phyloP scores from a whole-genome alignment of 1,284 basidiomycete species.

The Anthracocystis walkeri region DNA sequence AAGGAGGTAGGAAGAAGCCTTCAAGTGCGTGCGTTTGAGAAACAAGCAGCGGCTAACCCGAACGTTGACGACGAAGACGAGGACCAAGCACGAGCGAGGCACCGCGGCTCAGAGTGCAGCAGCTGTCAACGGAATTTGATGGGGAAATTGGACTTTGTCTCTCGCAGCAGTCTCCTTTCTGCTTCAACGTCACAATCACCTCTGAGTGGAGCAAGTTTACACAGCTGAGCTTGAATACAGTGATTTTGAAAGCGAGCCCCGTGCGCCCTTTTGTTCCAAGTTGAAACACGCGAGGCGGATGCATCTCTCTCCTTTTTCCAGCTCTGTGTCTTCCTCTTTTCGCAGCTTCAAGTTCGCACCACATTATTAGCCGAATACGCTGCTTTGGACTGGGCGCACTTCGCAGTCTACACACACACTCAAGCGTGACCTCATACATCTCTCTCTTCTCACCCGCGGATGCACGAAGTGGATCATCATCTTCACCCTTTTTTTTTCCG shows the following conservation, averaged over 20 bases:
- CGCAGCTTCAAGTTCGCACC: no score
- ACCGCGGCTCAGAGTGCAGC: no score
- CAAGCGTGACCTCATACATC: not conserved
- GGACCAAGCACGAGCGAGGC: not conserved
- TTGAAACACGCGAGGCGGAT: not conserved
- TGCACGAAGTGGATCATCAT: not conserved
- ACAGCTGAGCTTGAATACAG: conserved; percentile 6
- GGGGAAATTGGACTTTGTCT: not conserved
- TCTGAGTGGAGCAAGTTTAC: not conserved
- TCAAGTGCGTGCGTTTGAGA: conserved; percentile 6
- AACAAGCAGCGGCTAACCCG: not conserved
- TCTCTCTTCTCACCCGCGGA: not conserved
- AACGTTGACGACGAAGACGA: not conserved
- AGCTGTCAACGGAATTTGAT: not conserved
- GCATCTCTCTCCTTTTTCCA: not conserved
- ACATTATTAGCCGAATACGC: no score
- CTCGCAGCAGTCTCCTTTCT: not conserved
- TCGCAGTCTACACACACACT: no score
- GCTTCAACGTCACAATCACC: conserved; percentile 2
- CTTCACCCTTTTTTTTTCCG: not conserved
- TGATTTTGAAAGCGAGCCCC: conserved; percentile 21
- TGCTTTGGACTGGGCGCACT: no score
- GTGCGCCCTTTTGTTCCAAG: conserved; percentile 3
- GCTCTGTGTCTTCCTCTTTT: not conserved
- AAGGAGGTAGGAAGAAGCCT: not conserved